Base-by-base conservation (phyloP, 2,329 filamentous ascomycete genomes). In the Tolypocladium sp. region DNA sequence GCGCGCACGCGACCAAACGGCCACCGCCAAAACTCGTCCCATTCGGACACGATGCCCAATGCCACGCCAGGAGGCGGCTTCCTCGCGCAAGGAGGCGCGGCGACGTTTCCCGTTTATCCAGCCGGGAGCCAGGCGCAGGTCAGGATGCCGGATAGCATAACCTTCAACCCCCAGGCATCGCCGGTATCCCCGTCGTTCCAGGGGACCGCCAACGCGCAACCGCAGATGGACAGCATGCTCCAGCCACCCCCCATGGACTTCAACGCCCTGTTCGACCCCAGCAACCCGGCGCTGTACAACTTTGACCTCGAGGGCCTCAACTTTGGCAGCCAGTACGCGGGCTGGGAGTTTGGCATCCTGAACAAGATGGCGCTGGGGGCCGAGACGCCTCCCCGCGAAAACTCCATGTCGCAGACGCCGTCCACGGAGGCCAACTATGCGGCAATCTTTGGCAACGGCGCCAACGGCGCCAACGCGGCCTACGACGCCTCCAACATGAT, bases 271-370 rank as follows among this genome's bases (percentile, higher is more conserved):
- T 96, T 97, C 68, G 92, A 97, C 66, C 91, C 91, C 0, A 94
- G 90, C 69, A 94, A 97, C 70, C 91, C 92, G 4, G 90, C 92
- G 0, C 77, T 96, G 58, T 97, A 95, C 82, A 97, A 97, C 71
- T 96, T 97, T 72, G 92, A 97, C 71, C 84, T 97, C 13, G 92
- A 95, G 58, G 92, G 91, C 60, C 83, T 97, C 71, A 76, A 76
- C 59, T 99, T 97, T 72, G 92, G 92, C 59, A 97, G 94, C 70
- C 91, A 96, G 64, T 99, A 97, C 70, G 93, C 92, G 61, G 93
- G 92, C 22, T 82, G 96, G 72, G 94, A 97, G 73, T 97, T 97
- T 71, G 90, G 92, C 58, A 97, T 97, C 84, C 83, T 99, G 0
- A 92, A 91, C 35, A 93, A 97, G 71, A 96, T 99, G 90, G 91